Base-by-base conservation (phyloP, 139 green algal species). In the Deuterostichococcus epilithicus region DNA sequence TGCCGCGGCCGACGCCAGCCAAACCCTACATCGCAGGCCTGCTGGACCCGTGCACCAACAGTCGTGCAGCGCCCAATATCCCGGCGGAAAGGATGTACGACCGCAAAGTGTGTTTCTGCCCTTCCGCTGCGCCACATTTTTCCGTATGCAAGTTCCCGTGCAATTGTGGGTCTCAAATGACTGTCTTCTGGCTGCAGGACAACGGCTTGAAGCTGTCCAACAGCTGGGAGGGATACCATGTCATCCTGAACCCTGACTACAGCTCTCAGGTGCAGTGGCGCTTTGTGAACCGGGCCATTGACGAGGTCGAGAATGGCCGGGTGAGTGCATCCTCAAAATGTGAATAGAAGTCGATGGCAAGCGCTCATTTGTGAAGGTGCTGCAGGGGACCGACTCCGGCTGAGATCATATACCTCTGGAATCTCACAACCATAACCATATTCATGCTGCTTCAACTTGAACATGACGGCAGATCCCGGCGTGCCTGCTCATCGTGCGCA, bases 21-120 rank as follows among this genome's bases (percentile, higher is more conserved):
- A 44, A 69, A 58, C 88, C 92, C 0, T 93, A 78, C 81, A 94
- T 97, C 72, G 74, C 76, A 6, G 82, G 82, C 15, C 81, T 97
- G 75, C 87, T 96, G 47, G 92, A 96, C 83, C 92, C 92, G 23
- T 96, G 91, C 88, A 94, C 91, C 77, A 96, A 96, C 86, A 86
- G 77, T 65, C 78, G 89, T 79, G 33, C 82, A 10, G 82, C 84
- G 28, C 91, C 92, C 30, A 97, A 97, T 86, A 95, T 97, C 58
- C 92, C 92, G 3, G 92, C 92, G 0, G 90, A 97, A 77, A 78
- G 81, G 76, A 80, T 94, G 65, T 97, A 95, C 80, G 91, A 95
- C 84, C 94, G 92, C 59, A 45, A 80, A 80, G 79, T 80, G 18
- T 47, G 67, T 47, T 3, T 28, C n/a, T n/a, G n/a, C n/a, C n/a